A percentile compares a stretch with the other conserved stretches of the same genome.
These are phyloP conservation scores for Sporothrix humicola DNA, from an alignment of 2,329 filamentous ascomycete genomes.

Conservation along the genomic window DNA sequence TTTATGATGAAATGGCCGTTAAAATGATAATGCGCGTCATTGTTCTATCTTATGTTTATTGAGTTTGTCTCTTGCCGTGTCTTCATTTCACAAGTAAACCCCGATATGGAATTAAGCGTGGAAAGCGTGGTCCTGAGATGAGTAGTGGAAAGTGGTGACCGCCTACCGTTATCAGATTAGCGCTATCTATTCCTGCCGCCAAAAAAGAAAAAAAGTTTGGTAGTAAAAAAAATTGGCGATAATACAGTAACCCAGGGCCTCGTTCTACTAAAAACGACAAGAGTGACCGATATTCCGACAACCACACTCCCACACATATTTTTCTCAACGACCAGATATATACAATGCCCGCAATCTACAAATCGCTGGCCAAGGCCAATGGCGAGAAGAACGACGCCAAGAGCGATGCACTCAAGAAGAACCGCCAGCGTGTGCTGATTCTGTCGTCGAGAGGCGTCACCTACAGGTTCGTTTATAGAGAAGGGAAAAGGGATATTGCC, in stretches of 20 bases:
- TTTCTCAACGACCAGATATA: not conserved
- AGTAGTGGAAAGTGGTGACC: conserved; percentile 7
- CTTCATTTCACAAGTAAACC: not conserved
- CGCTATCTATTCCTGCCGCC: conserved; percentile 17
- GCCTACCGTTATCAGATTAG: conserved; percentile 22
- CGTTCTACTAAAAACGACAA: not conserved
- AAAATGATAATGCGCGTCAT: not conserved
- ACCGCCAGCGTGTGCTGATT: conserved; percentile 81
- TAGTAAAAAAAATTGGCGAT: conserved; percentile 31
- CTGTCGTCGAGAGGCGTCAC: conserved; percentile 92
- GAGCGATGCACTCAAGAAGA: conserved; percentile 54
- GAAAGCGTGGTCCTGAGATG: too few species aligned
- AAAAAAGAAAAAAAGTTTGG: conserved; percentile 28
- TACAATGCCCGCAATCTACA: conserved; percentile 74
- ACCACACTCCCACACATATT: not conserved
- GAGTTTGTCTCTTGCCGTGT: not conserved
- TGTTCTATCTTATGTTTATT: not conserved
- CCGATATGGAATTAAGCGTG: conserved; percentile 14
- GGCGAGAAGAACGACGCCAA: conserved; percentile 55
- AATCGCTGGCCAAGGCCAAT: conserved; percentile 69
- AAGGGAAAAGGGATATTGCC: too few species aligned
- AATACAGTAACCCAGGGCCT: not conserved
- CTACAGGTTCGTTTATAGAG: conserved; percentile 65
- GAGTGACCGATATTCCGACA: not conserved
- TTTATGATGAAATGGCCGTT: conserved; percentile 13